A percentile compares a stretch with the other conserved stretches of the same genome.
These are phyloP conservation scores for Russula lepida DNA, from an alignment of 768 basidiomycete genomes.

Conservation along the genomic window DNA sequence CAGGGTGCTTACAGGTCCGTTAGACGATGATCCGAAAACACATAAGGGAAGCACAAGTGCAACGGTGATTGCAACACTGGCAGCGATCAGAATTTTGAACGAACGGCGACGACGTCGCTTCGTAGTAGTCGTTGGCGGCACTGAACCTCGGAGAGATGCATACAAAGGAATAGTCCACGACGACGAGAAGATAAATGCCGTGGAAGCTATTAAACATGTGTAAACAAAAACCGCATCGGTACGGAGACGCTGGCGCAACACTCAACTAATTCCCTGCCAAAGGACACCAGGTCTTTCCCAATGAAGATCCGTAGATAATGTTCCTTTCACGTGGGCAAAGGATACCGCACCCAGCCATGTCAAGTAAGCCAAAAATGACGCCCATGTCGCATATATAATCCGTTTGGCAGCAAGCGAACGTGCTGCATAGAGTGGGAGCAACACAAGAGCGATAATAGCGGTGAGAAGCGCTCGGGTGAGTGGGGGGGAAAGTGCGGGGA, in stretches of 20 bases:
- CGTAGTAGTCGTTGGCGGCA: constrained; percentile 28
- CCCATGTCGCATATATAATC: constrained; percentile 46
- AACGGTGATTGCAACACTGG: constrained; percentile 42
- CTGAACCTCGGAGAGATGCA: constrained; percentile 43
- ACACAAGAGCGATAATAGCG: constrained; percentile 33
- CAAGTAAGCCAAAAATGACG: constrained; percentile 54
- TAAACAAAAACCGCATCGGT: background rate
- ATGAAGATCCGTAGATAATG: constrained; percentile 30
- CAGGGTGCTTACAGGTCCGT: constrained; percentile 31
- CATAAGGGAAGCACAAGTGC: constrained; percentile 49
- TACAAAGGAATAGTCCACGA: constrained; percentile 59
- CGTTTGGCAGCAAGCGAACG: constrained; percentile 47
- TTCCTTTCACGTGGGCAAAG: constrained; percentile 45
- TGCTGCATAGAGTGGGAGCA: constrained; percentile 46
- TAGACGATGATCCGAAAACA: constrained; percentile 43
- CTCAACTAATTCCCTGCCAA: constrained; percentile 59
- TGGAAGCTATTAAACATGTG: constrained; percentile 37
- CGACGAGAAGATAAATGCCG: constrained; percentile 59
- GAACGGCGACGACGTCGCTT: constrained; percentile 45
- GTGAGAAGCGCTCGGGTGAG: constrained; percentile 36
- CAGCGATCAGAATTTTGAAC: constrained; percentile 47
- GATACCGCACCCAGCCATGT: constrained; percentile 48
- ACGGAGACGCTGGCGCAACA: constrained; percentile 13
- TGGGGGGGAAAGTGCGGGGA: constrained; percentile 31
- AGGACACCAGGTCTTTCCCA: constrained; percentile 40